Evolutionary conservation across 2,329 filamentous ascomycete species (phyloP).

Genomic region (Aspergillus pseudonomiae): DNA sequence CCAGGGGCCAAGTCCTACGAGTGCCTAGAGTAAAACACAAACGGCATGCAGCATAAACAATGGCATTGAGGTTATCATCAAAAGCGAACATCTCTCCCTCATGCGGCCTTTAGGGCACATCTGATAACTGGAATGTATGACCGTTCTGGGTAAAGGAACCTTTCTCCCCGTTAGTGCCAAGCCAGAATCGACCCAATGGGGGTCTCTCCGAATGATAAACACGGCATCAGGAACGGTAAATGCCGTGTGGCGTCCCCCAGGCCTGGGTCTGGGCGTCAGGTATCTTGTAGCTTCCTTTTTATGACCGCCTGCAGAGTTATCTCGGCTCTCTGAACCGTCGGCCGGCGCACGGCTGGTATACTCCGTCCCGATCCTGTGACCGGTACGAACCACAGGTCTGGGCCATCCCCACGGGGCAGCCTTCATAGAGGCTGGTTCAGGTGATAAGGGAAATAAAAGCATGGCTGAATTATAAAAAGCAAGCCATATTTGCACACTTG

Average conservation of each 20-base stretch:
- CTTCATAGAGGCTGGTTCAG: not conserved
- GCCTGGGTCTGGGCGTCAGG: not conserved
- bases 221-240: not conserved
- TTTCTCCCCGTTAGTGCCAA: not conserved
- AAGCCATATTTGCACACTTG: not conserved
- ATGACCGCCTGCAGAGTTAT: not conserved
- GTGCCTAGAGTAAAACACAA: not conserved
- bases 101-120: not conserved
- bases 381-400: constrained; percentile 28
- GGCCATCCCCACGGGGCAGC: not conserved
- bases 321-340: not conserved
- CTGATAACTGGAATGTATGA: not conserved
- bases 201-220: not conserved
- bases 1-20: not conserved
- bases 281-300: not conserved
- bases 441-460: not conserved
- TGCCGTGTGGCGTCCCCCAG: not conserved
- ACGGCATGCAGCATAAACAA: not conserved
- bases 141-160: constrained; percentile 4
- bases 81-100: not conserved
- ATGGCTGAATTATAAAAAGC: not conserved
- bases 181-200: not conserved
- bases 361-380: constrained; percentile 23
- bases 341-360: constrained; percentile 3
- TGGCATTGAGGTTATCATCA: not conserved